Conservation (phyloP, 2,329 filamentous ascomycete species). For the Pseudopithomyces maydicus region DNA sequence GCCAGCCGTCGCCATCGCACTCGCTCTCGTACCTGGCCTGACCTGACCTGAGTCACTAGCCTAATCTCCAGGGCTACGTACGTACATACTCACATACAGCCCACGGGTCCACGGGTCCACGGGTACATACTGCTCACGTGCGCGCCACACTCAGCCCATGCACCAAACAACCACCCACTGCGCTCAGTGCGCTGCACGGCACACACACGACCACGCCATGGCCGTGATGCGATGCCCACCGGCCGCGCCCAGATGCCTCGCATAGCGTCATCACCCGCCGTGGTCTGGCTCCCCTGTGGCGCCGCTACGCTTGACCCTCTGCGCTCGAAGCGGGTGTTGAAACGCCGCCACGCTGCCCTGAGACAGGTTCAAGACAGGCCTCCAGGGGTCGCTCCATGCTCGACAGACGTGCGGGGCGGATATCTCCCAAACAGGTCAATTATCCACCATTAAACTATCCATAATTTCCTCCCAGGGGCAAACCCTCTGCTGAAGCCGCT, state of each 20-base stretch:
- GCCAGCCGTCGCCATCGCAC: too few species aligned
- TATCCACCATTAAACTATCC: conserved; percentile 18
- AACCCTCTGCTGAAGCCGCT: conserved; percentile 18
- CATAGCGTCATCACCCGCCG: conserved; percentile 19
- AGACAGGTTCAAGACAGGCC: conserved; percentile 43
- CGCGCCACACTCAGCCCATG: too few species aligned
- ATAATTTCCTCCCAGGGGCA: conserved; percentile 22
- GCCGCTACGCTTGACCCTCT: conserved; percentile 29
- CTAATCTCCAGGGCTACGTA: too few species aligned
- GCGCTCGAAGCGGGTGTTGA: conserved; percentile 35
- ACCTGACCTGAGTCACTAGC: too few species aligned
- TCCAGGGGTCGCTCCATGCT: conserved; percentile 29
- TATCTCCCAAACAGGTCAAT: conserved; percentile 23
- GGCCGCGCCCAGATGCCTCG: background rate
- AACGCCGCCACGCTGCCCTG: conserved; percentile 37
- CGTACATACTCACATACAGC: too few species aligned
- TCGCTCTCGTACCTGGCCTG: too few species aligned
- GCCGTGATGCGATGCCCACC: background rate
- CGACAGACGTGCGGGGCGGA: conserved; percentile 3
- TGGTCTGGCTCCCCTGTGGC: conserved; percentile 33
- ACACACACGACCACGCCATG: background rate
- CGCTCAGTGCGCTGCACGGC: too few species aligned
- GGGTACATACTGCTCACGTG: too few species aligned
- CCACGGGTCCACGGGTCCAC: too few species aligned
- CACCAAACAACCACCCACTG: too few species aligned